These are phyloP conservation scores for Camellia lanceoleosa DNA, from an alignment of 148 eudicot genomes.

Conservation along the genomic window DNA sequence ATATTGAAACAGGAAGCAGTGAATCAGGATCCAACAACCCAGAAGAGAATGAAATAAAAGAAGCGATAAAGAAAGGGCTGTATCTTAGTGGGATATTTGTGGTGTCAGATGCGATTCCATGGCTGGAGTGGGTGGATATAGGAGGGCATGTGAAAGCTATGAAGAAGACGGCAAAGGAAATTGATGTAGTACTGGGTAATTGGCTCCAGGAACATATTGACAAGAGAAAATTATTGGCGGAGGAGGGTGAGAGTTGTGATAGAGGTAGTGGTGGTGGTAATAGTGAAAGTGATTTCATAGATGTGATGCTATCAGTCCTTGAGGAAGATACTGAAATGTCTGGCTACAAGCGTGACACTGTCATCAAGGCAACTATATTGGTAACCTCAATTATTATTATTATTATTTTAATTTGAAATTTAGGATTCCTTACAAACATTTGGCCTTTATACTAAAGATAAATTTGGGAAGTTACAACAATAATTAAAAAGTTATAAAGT, in stretches of 20 bases:
- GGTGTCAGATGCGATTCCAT: constrained; percentile 27
- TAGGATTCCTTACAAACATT: too few relatives aligned
- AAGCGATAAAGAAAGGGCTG: constrained; percentile 16
- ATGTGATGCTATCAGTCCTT: constrained; percentile 10
- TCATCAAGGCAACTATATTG: constrained; percentile 25
- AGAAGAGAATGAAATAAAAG: background rate
- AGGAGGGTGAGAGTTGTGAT: background rate
- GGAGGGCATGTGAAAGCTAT: constrained; percentile 34
- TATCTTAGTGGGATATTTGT: constrained; percentile 23
- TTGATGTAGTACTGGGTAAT: constrained; percentile 28
- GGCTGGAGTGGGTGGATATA: constrained; percentile 45
- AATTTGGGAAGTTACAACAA: too few relatives aligned
- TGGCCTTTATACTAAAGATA: too few relatives aligned
- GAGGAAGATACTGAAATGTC: background rate
- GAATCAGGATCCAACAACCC: too few relatives aligned
- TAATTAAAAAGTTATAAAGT: too few relatives aligned
- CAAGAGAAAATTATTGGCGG: background rate
- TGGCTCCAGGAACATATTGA: constrained; percentile 43
- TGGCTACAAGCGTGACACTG: background rate
- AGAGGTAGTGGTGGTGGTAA: too few relatives aligned
- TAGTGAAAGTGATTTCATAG: constrained; percentile 23
- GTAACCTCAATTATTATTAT: background rate
- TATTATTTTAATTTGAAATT: too few relatives aligned
- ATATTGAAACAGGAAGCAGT: too few relatives aligned
- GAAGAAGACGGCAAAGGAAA: constrained; percentile 30